Evolutionary conservation across 306 rosid genomes (phyloP), one percentile per base, ranked within the genome.

Genomic region (Cicer judaicum): DNA sequence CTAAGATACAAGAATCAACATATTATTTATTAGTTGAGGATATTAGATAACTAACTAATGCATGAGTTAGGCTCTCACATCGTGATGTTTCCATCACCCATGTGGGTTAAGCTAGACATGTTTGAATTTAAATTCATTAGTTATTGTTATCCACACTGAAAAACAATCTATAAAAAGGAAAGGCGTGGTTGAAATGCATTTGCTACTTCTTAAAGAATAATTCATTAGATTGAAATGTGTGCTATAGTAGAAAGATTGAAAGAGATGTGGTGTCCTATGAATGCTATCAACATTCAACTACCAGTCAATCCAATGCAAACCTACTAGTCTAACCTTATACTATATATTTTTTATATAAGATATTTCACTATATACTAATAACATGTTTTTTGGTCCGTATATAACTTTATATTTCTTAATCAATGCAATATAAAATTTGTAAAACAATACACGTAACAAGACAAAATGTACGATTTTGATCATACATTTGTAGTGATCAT

Each of bases 201-300:
- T 52, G n/a, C 7, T 21, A 70, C 0, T 50, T 66, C 4, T 46
- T 10, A 18, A 44, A 10, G 18, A 39, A 65, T 43, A 12, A n/a
- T 14, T 41, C 41, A 21, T n/a, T 24, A 7, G 55, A 10, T 66
- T 66, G 50, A 14, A 64, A 43, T 8, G 46, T 43, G 10, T 16
- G 40, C 54, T 19, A 42, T 42, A 65, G 53, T 18, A 46, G 50
- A 67, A 67, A 67, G 21, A 46, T n/a, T 69, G 54, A 71, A 55
- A 71, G 65, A 71, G 76, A 71, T 70, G 36, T 14, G 21, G 8
- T 68, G 60, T 29, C 36, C 10, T n/a, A 7, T 38, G 46, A 62
- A 38, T 38, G 1, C 8, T 38, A n/a, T 38, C 68, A 3, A 39
- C 4, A 62, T 36, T 38, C 68, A 62, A 62, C 68, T 38, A 38